Evolutionary conservation across 2,329 filamentous ascomycete genomes (phyloP).

Genomic region (Dactylella cylindrospora): DNA sequence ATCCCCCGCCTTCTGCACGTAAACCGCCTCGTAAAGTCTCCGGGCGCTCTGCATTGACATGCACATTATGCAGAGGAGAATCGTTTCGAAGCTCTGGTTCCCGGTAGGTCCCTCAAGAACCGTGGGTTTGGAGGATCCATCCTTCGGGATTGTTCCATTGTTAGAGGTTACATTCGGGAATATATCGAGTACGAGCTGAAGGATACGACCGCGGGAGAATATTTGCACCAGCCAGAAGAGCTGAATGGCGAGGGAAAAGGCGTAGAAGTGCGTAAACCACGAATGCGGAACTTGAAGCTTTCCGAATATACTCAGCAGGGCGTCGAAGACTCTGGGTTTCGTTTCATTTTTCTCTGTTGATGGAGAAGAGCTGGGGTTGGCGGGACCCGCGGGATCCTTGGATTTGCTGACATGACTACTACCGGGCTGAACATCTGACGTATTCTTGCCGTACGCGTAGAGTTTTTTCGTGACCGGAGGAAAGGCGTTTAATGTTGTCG

Average conservation of each 20-base stretch:
- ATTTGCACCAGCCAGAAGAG: conserved; percentile 73
- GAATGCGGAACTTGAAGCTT: conserved; percentile 72
- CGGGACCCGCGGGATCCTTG: conserved; percentile 4
- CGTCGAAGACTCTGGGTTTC: conserved; percentile 30
- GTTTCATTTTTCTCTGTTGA: background rate
- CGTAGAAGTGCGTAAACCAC: conserved; percentile 89
- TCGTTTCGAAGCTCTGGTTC: conserved; percentile 49
- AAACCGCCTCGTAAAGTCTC: conserved; percentile 73
- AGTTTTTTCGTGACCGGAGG: conserved; percentile 27
- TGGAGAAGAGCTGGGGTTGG: conserved; percentile 51
- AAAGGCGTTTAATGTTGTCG: conserved; percentile 30
- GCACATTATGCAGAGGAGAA: conserved; percentile 68
- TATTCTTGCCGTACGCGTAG: conserved; percentile 34
- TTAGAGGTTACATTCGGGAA: conserved; percentile 49
- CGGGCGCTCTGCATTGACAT: conserved; percentile 74
- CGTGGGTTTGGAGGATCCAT: background rate
- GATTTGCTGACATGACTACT: background rate
- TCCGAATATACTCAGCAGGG: conserved; percentile 58
- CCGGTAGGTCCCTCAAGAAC: conserved; percentile 48
- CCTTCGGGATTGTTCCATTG: background rate
- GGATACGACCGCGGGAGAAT: conserved; percentile 58
- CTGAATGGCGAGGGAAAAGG: conserved; percentile 68
- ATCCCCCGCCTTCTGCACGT: conserved; percentile 62
- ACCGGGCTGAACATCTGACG: conserved; percentile 8
- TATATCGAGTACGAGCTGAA: conserved; percentile 57